Evolutionary conservation across 192 early-diverging fungal genomes (phyloP).

Genomic region (Polychytrium aggregatum): DNA sequence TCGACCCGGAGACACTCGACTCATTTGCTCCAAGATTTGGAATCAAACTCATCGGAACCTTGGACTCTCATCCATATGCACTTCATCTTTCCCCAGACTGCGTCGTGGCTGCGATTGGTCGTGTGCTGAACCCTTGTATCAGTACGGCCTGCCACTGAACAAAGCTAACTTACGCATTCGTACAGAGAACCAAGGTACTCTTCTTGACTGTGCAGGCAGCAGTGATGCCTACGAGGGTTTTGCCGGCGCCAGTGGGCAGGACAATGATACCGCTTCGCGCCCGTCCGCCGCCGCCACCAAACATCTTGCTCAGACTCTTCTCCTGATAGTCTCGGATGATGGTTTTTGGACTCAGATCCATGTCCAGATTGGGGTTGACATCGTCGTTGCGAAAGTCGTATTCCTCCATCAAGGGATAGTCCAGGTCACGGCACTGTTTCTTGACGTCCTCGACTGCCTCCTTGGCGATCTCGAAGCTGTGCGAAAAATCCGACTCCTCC

Average conservation of each 20-base stretch:
- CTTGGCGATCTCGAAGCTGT: conserved; percentile 37
- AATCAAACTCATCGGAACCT: too few relatives aligned
- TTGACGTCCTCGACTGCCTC: conserved; percentile 57
- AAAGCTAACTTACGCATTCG: conserved; percentile 39
- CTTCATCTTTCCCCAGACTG: too few relatives aligned
- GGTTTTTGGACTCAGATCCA: conserved; percentile 92
- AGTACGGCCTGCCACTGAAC: too few relatives aligned
- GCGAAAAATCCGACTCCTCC: conserved; percentile 36
- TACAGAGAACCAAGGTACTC: conserved; percentile 92
- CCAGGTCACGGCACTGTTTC: conserved; percentile 83
- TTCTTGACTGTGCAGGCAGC: conserved; percentile 98
- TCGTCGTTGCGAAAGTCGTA: conserved; percentile 90
- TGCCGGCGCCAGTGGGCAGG: conserved; percentile 94
- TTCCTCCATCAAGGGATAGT: conserved; percentile 94
- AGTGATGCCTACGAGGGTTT: conserved; percentile 97
- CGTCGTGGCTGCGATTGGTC: too few relatives aligned
- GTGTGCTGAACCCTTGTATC: too few relatives aligned
- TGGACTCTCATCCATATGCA: too few relatives aligned
- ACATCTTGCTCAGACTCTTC: conserved; percentile 97
- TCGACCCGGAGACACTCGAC: too few relatives aligned
- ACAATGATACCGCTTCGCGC: conserved; percentile 96
- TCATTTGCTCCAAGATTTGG: too few relatives aligned
- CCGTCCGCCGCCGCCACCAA: conserved; percentile 75
- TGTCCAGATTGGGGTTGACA: conserved; percentile 57
- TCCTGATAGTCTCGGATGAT: conserved; percentile 94